Base-by-base conservation (phyloP, 2,329 filamentous ascomycete genomes). In the Fusarium clavum region DNA sequence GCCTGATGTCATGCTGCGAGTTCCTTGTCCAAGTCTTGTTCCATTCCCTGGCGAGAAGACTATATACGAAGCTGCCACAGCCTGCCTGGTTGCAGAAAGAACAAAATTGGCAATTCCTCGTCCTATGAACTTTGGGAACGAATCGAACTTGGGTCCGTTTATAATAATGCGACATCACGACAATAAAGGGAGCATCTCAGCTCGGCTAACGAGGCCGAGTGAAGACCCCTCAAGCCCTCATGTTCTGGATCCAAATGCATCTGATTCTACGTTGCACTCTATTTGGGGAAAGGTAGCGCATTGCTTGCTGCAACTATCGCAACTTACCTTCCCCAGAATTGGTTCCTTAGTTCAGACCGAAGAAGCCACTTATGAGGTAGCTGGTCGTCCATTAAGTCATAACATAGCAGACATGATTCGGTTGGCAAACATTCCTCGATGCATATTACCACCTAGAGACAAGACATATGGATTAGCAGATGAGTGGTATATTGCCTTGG, bases 351-450 rank as follows among this genome's bases (percentile, higher is more conserved):
- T 67, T 32, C 67, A 81, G 53, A 44, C 65, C 1, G 61, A 70
- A 5, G 57, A 73, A 10, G 71, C 73, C 10, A 67, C 27, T 5
- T 79, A 76, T 70, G 56, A 38, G 0, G 32, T 18, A 11, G 32
- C 16, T n/a, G 32, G 32, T n/a, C 16, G 16, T 38, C 32, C 32
- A 1, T 4, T n/a, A 18, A 70, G 30, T 4, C 74, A 78, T 3
- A 82, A 82, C 57, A 83, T 85, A 80, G 83, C 78, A 55, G 77
- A 82, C 20, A 74, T 81, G 60, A 43, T 80, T 38, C 70, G 61
- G 6, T 54, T 76, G 2, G 60, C 70, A n/a, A 76, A 77, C 14
- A 72, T 79, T 40, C 75, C 76, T 4, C 32, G 13, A 4, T 38
- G 32, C 1, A 49, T 76, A 4, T 54, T 78, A 5, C 75, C 76